Evolutionary conservation across 495 filamentous ascomycete genomes (phyloP).

Genomic region (Penicillium bialowiezense): DNA sequence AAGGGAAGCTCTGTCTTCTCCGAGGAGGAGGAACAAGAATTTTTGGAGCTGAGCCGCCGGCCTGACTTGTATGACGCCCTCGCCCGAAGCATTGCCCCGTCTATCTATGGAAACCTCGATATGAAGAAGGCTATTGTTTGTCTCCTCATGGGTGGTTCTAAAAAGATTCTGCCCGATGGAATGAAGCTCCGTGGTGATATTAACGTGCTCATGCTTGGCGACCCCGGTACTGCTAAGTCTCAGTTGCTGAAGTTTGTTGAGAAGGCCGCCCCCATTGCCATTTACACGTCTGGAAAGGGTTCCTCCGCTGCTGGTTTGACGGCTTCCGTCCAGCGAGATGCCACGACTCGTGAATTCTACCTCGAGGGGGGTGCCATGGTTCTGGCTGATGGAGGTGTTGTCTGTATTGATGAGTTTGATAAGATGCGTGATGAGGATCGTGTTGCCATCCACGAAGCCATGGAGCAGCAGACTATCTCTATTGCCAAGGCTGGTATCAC

Average conservation of each 20-base stretch:
- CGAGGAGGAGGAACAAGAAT: constrained; percentile 97
- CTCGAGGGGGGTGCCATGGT: constrained; percentile 99
- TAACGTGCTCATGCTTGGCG: constrained; percentile 95
- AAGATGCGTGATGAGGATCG: constrained; percentile 99
- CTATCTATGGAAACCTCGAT: constrained; percentile 93
- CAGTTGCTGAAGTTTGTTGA: constrained; percentile 97
- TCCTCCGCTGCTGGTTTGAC: constrained; percentile 98
- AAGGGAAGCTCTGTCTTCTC: constrained; percentile 85
- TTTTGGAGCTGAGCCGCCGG: constrained; percentile 84
- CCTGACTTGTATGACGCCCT: constrained; percentile 91
- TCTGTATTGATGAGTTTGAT: constrained; percentile 99
- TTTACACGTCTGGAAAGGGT: constrained; percentile 98
- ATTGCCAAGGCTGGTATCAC: constrained; percentile 99
- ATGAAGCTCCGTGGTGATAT: constrained; percentile 99
- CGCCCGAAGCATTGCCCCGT: constrained; percentile 90
- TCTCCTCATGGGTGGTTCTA: constrained; percentile 90
- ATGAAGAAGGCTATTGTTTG: constrained; percentile 99
- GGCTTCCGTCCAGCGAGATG: constrained; percentile 93
- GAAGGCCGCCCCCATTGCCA: constrained; percentile 93
- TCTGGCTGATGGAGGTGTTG: constrained; percentile 93
- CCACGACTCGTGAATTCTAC: constrained; percentile 91
- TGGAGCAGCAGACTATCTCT: constrained; percentile 99
- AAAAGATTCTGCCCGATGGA: constrained; percentile 97
- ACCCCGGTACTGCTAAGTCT: constrained; percentile 98
- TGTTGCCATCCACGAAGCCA: constrained; percentile 99